Evolutionary conservation across 2,329 filamentous ascomycete species (phyloP).

Genomic region (Phaeoacremonium minimum): DNA sequence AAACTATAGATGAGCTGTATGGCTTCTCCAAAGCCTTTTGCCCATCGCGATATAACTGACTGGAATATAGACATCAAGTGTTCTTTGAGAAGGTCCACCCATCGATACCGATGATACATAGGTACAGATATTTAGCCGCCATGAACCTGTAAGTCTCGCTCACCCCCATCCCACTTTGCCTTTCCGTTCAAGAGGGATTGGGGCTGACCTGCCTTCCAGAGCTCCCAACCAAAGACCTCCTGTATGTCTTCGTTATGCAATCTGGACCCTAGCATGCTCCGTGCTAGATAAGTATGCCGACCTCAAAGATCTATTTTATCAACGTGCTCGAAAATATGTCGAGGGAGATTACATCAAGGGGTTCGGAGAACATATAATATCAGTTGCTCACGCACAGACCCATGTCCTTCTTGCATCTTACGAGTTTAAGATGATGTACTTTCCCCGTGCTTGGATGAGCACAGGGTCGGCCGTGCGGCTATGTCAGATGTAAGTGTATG

Average conservation of each 20-base stretch:
- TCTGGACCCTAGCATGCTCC: slow-evolving; percentile 92
- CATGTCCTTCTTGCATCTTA: slow-evolving; percentile 77
- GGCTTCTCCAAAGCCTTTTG: too few relatives aligned
- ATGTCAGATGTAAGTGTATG: slow-evolving; percentile 65
- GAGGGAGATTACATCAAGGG: slow-evolving; percentile 89
- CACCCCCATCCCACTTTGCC: not conserved
- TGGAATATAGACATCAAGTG: slow-evolving; percentile 62
- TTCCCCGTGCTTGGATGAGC: slow-evolving; percentile 92
- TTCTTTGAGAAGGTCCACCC: slow-evolving; percentile 91
- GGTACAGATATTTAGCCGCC: slow-evolving; percentile 78
- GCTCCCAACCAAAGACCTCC: slow-evolving; percentile 83
- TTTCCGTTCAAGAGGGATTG: not conserved
- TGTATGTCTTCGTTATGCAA: slow-evolving; percentile 84
- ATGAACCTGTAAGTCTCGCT: slow-evolving; percentile 65
- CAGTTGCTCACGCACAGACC: slow-evolving; percentile 78
- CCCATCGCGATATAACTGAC: too few relatives aligned
- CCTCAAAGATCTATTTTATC: slow-evolving; percentile 85
- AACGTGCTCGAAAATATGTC: slow-evolving; percentile 82
- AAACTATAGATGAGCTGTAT: slow-evolving; percentile 76
- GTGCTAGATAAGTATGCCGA: slow-evolving; percentile 76
- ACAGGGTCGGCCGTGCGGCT: slow-evolving; percentile 77
- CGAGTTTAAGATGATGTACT: slow-evolving; percentile 98
- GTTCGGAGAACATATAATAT: slow-evolving; percentile 85
- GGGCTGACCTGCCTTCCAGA: slow-evolving; percentile 26
- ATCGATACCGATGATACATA: slow-evolving; percentile 84